Evolutionary conservation across 495 filamentous ascomycete species (phyloP).

Genomic region (Penicillium simplicissimum): DNA sequence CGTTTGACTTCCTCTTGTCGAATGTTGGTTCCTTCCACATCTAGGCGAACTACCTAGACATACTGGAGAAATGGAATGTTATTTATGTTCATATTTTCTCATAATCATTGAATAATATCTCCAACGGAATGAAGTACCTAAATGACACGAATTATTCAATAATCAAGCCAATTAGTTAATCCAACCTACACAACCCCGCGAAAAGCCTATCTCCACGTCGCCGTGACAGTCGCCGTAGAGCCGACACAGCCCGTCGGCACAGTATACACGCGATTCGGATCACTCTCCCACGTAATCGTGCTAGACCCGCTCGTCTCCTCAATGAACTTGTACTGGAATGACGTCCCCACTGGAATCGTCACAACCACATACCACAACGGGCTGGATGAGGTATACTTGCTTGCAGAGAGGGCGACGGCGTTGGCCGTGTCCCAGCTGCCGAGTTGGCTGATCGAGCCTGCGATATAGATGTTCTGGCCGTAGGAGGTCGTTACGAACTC

Average conservation of each 20-base stretch:
- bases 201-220: slow-evolving; percentile 25
- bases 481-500: slow-evolving; percentile 49
- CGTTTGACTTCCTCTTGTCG: slow-evolving; percentile 47
- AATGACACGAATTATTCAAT: not conserved
- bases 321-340: slow-evolving; percentile 66
- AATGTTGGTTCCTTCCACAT: slow-evolving; percentile 53
- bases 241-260: slow-evolving; percentile 50
- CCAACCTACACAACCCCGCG: no score
- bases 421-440: slow-evolving; percentile 53
- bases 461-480: slow-evolving; percentile 59
- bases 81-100: not conserved
- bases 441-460: slow-evolving; percentile 52
- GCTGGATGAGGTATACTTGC: slow-evolving; percentile 52
- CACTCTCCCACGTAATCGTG: slow-evolving; percentile 59
- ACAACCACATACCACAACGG: slow-evolving; percentile 56
- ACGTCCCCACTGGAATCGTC: slow-evolving; percentile 48
- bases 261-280: slow-evolving; percentile 59
- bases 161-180: not conserved
- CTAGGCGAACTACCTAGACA: slow-evolving; percentile 20
- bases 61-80: not conserved
- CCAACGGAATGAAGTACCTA: not conserved
- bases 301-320: slow-evolving; percentile 51
- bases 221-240: slow-evolving; percentile 24
- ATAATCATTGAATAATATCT: slow-evolving; percentile 2
- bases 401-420: slow-evolving; percentile 53